Evolutionary conservation across 768 basidiomycete species (phyloP).

Genomic region (Favolaschia claudopus): DNA sequence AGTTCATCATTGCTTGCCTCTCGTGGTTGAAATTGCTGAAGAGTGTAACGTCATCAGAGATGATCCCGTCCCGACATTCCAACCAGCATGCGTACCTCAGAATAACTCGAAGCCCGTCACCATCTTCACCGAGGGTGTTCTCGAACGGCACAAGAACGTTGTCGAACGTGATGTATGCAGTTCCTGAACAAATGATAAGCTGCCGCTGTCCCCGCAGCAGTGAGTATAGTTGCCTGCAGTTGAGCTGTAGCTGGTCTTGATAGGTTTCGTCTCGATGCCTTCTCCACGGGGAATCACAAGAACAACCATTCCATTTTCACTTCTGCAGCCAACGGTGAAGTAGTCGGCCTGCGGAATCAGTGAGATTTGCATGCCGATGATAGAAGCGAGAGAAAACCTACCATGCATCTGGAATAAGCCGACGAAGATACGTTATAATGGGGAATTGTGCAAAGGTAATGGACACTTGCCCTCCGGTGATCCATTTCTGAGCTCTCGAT

Average conservation of each 20-base stretch:
- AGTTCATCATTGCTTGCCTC: conserved; percentile 32
- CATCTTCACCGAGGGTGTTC: conserved; percentile 72
- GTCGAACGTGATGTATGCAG: conserved; percentile 84
- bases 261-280: conserved; percentile 77
- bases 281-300: conserved; percentile 42
- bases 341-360: too few relatives aligned
- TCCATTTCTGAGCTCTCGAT: conserved; percentile 63
- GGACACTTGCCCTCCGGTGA: conserved; percentile 48
- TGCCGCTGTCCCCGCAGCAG: too few relatives aligned
- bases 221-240: conserved; percentile 59
- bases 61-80: conserved; percentile 58
- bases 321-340: conserved; percentile 69
- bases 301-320: conserved; percentile 49
- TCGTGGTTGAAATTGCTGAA: conserved; percentile 77
- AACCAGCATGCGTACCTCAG: conserved; percentile 28
- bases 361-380: conserved; percentile 61
- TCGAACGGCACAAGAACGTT: conserved; percentile 86
- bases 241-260: conserved; percentile 89
- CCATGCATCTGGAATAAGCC: too few relatives aligned
- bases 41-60: conserved; percentile 67
- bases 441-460: background rate
- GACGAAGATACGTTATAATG: too few relatives aligned
- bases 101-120: conserved; percentile 43
- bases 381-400: background rate
- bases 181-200: conserved; percentile 45